Evolutionary conservation across 2,329 filamentous ascomycete genomes (phyloP).

Genomic region (Fusarium pseudonygamai): DNA sequence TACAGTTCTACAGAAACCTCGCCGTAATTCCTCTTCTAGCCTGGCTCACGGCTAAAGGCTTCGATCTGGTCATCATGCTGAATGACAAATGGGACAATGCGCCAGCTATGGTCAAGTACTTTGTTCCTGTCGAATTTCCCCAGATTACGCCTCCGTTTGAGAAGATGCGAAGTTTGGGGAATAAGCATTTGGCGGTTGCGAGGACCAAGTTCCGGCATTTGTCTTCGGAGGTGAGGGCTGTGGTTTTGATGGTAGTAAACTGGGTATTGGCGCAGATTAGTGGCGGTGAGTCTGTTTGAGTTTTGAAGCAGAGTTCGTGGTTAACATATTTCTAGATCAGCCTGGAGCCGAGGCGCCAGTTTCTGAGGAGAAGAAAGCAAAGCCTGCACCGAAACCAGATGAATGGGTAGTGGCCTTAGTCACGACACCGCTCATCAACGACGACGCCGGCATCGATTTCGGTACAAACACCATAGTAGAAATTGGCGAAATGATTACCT

Average conservation of each 20-base stretch:
- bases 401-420: conserved; percentile 9
- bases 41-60: conserved; percentile 5
- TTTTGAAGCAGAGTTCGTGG: accelerated
- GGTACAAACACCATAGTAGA: not conserved
- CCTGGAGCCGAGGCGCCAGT: not conserved
- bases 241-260: not conserved
- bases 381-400: not conserved
- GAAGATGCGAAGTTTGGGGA: not conserved
- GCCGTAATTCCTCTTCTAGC: conserved; percentile 10
- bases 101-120: conserved; percentile 19
- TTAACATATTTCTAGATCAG: not conserved
- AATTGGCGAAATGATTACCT: not conserved
- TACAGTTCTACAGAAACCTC: conserved; percentile 21
- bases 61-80: conserved; percentile 10
- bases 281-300: not conserved
- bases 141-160: conserved; percentile 10
- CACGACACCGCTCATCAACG: not conserved
- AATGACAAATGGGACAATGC: conserved; percentile 18
- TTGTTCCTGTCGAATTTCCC: conserved; percentile 7
- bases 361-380: not conserved
- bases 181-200: not conserved
- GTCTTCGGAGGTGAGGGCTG: not conserved
- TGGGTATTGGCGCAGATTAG: not conserved
- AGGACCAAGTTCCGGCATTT: not conserved
- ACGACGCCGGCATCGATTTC: not conserved